Conservation (phyloP, 305 asterid species). For the Euphrasia arctica region DNA sequence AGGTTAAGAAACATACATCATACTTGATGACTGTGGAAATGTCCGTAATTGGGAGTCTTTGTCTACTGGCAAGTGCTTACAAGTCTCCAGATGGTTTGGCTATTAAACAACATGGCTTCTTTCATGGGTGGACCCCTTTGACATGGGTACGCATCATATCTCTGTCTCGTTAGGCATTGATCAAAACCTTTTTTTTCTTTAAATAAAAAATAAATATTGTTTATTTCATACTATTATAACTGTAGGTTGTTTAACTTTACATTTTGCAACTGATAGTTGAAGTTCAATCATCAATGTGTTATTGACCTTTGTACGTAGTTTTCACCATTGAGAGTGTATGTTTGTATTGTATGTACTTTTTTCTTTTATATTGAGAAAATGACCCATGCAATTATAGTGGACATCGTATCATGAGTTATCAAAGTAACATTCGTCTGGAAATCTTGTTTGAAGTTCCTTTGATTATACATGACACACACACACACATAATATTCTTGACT, state of each 20-base stretch:
- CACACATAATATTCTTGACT: constrained; percentile 6
- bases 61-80: constrained; percentile 79
- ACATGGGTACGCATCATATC: constrained; percentile 57
- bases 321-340: background rate
- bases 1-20: constrained; percentile 88
- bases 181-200: background rate
- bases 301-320: background rate
- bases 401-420: too few relatives aligned
- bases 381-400: background rate
- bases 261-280: background rate
- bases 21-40: constrained; percentile 96
- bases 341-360: background rate
- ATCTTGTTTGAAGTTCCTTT: background rate
- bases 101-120: constrained; percentile 72
- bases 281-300: background rate
- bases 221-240: background rate
- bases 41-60: constrained; percentile 93
- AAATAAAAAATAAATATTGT: background rate
- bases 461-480: background rate
- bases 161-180: background rate
- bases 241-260: background rate
- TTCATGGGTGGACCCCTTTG: constrained; percentile 87
- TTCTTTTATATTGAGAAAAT: background rate
- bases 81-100: constrained; percentile 95
- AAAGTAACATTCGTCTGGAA: background rate